A percentile compares a stretch with the other conserved stretches of the same genome.
phyloP scores from a whole-genome alignment of 345 rosid genomes.

The Citrus mangshanensis region DNA sequence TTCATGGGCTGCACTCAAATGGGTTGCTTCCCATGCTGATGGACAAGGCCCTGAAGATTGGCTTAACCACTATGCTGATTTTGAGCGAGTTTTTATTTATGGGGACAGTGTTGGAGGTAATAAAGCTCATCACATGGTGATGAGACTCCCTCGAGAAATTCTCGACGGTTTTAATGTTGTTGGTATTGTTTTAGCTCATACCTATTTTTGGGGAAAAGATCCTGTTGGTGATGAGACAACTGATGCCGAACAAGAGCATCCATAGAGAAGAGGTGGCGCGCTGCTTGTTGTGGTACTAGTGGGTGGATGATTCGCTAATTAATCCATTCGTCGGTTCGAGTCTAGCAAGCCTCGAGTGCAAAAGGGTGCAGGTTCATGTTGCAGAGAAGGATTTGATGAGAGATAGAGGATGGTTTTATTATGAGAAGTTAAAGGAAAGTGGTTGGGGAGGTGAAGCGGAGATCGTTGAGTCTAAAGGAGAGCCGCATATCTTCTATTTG shows the following conservation, averaged over 20 bases:
- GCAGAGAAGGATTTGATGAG: slow-evolving; percentile 33
- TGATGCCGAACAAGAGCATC: neutral
- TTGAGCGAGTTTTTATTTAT: slow-evolving; percentile 22
- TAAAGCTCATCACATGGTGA: slow-evolving; percentile 31
- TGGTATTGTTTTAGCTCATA: slow-evolving; percentile 18
- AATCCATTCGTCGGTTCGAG: slow-evolving; percentile 37
- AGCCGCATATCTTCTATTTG: slow-evolving; percentile 46
- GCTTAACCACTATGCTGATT: slow-evolving; percentile 25
- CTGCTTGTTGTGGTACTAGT: slow-evolving; percentile 27
- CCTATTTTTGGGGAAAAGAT: slow-evolving; percentile 28
- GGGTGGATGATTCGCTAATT: slow-evolving; percentile 47
- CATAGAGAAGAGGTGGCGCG: slow-evolving; percentile 12
- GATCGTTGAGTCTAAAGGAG: slow-evolving; percentile 32
- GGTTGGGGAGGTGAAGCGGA: slow-evolving; percentile 45
- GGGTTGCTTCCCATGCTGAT: slow-evolving; percentile 31
- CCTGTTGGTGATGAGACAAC: slow-evolving; percentile 9
- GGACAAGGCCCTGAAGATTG: slow-evolving; percentile 25
- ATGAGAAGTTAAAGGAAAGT: slow-evolving; percentile 28
- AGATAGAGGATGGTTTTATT: slow-evolving; percentile 35
- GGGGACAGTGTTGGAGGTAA: slow-evolving; percentile 45
- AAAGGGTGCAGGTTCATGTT: slow-evolving; percentile 33
- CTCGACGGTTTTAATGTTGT: slow-evolving; percentile 10
- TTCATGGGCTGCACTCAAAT: slow-evolving; percentile 38
- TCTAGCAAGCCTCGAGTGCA: slow-evolving; percentile 33
- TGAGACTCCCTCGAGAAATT: slow-evolving; percentile 15